phyloP scores from a whole-genome alignment of 73 alveolate species.

The Blepharisma japonicum region DNA sequence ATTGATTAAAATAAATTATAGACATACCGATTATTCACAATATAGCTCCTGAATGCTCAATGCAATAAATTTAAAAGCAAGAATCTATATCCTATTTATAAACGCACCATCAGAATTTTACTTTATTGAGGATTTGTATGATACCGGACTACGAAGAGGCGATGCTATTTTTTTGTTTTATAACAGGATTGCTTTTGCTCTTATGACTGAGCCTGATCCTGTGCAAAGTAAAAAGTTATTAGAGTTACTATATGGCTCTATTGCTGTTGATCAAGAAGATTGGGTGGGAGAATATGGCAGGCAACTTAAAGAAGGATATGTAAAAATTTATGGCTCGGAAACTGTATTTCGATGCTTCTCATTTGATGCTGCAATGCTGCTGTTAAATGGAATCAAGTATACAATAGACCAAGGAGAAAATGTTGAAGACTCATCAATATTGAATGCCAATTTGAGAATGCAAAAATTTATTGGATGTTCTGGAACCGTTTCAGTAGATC shows the following conservation, averaged over 20 bases:
- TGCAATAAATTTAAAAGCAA: too few relatives aligned
- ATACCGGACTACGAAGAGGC: background rate
- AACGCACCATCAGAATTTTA: too few relatives aligned
- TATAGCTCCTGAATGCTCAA: too few relatives aligned
- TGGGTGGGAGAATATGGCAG: background rate
- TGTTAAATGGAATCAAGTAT: background rate
- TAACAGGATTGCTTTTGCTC: background rate
- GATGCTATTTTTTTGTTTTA: background rate
- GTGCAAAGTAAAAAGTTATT: background rate
- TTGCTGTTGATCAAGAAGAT: background rate
- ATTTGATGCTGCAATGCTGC: background rate
- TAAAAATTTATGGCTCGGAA: background rate
- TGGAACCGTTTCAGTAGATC: background rate
- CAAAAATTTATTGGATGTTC: background rate
- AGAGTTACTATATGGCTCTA: background rate
- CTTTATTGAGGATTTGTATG: conserved; percentile 9
- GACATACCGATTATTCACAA: too few relatives aligned
- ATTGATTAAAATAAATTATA: too few relatives aligned
- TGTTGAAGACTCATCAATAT: background rate
- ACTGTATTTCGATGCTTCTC: background rate
- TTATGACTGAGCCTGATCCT: background rate
- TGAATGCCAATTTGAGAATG: background rate
- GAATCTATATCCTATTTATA: too few relatives aligned
- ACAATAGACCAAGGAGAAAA: background rate
- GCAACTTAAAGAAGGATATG: background rate